These are phyloP conservation scores for Diaporthe citrichinensis DNA, from an alignment of 2,329 filamentous ascomycete genomes.

Conservation along the genomic window DNA sequence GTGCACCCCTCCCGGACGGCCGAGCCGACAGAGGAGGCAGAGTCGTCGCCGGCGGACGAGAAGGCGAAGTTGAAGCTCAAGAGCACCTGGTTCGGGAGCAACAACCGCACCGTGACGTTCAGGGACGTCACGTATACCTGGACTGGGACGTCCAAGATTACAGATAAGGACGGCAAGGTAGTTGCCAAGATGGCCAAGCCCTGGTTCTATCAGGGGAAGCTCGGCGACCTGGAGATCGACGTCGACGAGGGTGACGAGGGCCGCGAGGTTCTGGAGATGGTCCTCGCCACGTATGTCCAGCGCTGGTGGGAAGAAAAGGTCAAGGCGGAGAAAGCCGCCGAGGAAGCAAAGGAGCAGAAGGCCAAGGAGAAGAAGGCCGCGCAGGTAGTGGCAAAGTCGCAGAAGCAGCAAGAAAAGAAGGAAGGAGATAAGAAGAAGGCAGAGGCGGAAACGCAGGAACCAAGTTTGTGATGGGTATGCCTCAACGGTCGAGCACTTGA, in stretches of 20 bases:
- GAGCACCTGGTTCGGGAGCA: constrained; percentile 37
- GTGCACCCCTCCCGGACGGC: constrained; percentile 35
- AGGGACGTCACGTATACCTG: constrained; percentile 37
- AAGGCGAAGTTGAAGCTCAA: constrained; percentile 37
- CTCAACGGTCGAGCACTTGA: background rate
- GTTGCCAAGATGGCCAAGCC: constrained; percentile 35
- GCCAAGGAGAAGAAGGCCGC: constrained; percentile 35
- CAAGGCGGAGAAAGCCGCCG: constrained; percentile 28
- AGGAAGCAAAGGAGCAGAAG: constrained; percentile 31
- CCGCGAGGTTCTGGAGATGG: constrained; percentile 38
- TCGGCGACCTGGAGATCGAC: constrained; percentile 40
- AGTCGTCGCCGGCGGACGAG: background rate
- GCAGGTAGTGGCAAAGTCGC: constrained; percentile 7
- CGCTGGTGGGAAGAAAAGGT: constrained; percentile 39
- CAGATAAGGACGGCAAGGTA: constrained; percentile 29
- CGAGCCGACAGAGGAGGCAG: background rate
- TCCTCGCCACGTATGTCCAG: constrained; percentile 37
- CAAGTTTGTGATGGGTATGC: background rate
- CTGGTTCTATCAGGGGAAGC: constrained; percentile 40
- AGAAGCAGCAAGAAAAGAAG: constrained; percentile 24
- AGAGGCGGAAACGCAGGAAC: background rate
- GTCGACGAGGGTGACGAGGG: constrained; percentile 36
- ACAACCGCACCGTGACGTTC: constrained; percentile 39
- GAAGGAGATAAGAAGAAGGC: constrained; percentile 13
- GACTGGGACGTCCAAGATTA: constrained; percentile 38